These are phyloP conservation scores for Zymoseptoria tritici DNA, from an alignment of 2,329 filamentous ascomycete genomes.

Conservation along the genomic window DNA sequence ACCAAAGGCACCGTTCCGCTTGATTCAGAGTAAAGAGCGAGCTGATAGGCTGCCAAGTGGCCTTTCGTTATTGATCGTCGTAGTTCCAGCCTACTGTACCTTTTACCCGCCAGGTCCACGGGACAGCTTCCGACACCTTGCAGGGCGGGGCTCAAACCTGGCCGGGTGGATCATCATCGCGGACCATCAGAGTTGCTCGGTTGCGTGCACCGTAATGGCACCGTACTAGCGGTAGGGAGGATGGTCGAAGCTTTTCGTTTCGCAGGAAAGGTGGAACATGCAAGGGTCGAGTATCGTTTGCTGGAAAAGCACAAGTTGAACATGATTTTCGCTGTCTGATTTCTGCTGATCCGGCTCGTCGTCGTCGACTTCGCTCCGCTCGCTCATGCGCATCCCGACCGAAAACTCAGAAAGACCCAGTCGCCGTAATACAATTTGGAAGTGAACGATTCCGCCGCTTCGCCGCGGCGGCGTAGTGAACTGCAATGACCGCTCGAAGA, in stretches of 20 bases:
- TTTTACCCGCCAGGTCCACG: neutral
- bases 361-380: constrained; percentile 8
- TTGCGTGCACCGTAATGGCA: neutral
- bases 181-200: neutral
- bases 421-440: constrained; percentile 9
- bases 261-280: neutral
- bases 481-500: neutral
- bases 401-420: constrained; percentile 1
- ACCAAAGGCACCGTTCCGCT: neutral
- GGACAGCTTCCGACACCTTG: neutral
- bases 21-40: neutral
- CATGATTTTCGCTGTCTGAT: neutral
- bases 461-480: neutral
- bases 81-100: neutral
- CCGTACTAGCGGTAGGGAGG: neutral
- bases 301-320: neutral
- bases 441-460: neutral
- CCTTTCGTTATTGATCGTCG: neutral
- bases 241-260: neutral
- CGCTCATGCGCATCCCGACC: neutral
- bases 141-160: neutral
- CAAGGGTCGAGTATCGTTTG: neutral
- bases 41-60: neutral
- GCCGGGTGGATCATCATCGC: neutral
- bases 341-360: neutral